phyloP scores from a whole-genome alignment of 148 eudicot species.

The Fagopyrum homotropicum region DNA sequence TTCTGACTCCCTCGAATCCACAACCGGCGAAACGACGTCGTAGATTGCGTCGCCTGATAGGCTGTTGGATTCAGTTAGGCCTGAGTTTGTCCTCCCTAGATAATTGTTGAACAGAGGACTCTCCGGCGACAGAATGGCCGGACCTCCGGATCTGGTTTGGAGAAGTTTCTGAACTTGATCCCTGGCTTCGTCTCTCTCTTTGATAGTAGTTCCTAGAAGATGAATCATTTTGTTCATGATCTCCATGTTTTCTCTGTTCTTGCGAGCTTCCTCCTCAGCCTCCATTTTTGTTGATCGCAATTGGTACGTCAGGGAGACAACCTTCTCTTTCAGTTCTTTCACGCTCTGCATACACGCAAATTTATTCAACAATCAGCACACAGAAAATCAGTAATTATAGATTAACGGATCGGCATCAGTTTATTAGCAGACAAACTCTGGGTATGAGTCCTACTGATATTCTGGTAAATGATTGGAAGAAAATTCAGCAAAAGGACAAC shows the following conservation, averaged over 20 bases:
- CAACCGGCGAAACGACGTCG: slow-evolving; percentile 22
- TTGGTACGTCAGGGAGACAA: slow-evolving; percentile 43
- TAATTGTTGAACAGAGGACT: slow-evolving; percentile 18
- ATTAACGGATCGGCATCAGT: too few relatives aligned
- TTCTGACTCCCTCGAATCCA: neutral
- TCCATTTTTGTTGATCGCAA: slow-evolving; percentile 34
- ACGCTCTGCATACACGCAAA: slow-evolving; percentile 29
- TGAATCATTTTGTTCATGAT: slow-evolving; percentile 29
- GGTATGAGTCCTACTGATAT: too few relatives aligned
- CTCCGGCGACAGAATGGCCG: slow-evolving; percentile 7
- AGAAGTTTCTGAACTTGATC: slow-evolving; percentile 39
- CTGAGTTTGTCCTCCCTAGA: slow-evolving; percentile 29
- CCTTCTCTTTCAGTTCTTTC: slow-evolving; percentile 55
- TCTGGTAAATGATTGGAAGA: neutral
- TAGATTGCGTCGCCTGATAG: slow-evolving; percentile 23
- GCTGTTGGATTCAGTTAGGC: slow-evolving; percentile 55
- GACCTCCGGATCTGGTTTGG: slow-evolving; percentile 17
- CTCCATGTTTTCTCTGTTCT: slow-evolving; percentile 33
- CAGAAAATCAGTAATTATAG: too few relatives aligned
- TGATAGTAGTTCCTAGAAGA: slow-evolving; percentile 28
- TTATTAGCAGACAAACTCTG: too few relatives aligned
- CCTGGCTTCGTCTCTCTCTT: slow-evolving; percentile 74
- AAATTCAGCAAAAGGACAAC: neutral
- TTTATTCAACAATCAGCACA: too few relatives aligned
- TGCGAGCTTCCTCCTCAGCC: slow-evolving; percentile 35